These are phyloP conservation scores for Blastocystis sp. DNA, from an alignment of 352 stramenopile genomes.

Conservation along the genomic window DNA sequence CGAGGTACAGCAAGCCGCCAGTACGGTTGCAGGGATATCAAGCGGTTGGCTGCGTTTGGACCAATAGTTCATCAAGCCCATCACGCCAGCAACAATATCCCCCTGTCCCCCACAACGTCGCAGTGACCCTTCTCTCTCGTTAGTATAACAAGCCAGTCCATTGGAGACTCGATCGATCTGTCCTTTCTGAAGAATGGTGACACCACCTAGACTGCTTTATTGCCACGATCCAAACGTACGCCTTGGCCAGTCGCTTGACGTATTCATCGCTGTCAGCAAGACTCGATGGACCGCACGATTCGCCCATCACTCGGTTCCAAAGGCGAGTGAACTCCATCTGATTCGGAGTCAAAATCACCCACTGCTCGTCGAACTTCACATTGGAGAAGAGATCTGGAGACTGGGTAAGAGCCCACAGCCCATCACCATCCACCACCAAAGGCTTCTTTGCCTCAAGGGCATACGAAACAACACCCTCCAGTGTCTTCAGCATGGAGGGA, in stretches of 20 bases:
- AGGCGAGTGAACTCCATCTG: constrained; percentile 72
- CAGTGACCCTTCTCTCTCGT: constrained; percentile 68
- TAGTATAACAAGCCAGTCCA: constrained; percentile 68
- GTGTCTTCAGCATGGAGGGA: constrained; percentile 72
- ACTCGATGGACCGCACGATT: background rate
- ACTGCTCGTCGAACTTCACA: constrained; percentile 10
- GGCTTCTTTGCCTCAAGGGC: constrained; percentile 72
- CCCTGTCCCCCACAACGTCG: constrained; percentile 81
- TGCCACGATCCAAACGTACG: background rate
- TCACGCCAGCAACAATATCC: constrained; percentile 74
- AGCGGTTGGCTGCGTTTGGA: background rate
- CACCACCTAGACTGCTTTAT: constrained; percentile 66
- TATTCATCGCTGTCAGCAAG: background rate
- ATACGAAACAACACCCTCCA: constrained; percentile 70
- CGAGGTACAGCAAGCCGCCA: background rate
- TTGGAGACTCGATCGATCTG: constrained; percentile 74
- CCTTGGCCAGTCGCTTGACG: background rate
- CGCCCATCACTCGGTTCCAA: constrained; percentile 59
- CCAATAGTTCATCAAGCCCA: constrained; percentile 31
- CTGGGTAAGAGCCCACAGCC: constrained; percentile 78
- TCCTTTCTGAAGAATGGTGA: constrained; percentile 79
- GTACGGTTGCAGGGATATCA: background rate
- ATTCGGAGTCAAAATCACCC: constrained; percentile 87
- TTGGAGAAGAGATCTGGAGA: constrained; percentile 57
- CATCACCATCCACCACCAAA: constrained; percentile 87